phyloP scores from a whole-genome alignment of 371 early-diverging fungal species.

The Dipsacomyces acuminosporus region DNA sequence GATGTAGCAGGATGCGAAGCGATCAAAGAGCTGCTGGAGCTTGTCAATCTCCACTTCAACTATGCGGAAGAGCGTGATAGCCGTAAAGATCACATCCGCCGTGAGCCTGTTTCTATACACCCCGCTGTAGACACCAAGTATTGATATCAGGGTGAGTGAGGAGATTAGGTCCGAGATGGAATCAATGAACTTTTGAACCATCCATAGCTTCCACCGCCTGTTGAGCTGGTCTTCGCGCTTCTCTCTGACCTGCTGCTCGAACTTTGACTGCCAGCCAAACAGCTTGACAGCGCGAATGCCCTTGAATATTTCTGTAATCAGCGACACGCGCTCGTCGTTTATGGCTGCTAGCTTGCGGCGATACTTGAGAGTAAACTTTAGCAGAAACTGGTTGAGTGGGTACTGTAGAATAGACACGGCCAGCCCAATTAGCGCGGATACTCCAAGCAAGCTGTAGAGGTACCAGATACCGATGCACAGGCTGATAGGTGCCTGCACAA shows the following conservation, averaged over 20 bases:
- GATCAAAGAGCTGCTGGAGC: too few species aligned
- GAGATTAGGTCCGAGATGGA: conserved; percentile 47
- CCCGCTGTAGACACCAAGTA: conserved; percentile 63
- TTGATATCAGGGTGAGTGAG: conserved; percentile 54
- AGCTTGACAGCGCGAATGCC: conserved; percentile 77
- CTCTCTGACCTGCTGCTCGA: conserved; percentile 42
- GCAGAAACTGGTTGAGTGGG: conserved; percentile 58
- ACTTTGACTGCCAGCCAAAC: conserved; percentile 76
- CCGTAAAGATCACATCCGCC: conserved; percentile 59
- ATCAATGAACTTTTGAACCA: conserved; percentile 49
- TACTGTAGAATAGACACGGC: conserved; percentile 56
- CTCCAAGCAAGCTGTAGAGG: conserved; percentile 61
- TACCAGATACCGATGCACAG: conserved; percentile 57
- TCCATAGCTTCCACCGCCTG: conserved; percentile 51
- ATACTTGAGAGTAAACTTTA: conserved; percentile 51
- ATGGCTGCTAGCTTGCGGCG: conserved; percentile 56
- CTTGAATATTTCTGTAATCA: conserved; percentile 60
- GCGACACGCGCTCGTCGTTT: conserved; percentile 54
- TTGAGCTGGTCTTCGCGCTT: conserved; percentile 45
- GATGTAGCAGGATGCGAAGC: conserved; percentile 50
- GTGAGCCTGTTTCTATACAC: conserved; percentile 58
- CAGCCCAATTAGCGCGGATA: conserved; percentile 62
- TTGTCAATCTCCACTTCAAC: conserved; percentile 38
- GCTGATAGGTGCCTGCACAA: conserved; percentile 55
- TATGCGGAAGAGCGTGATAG: conserved; percentile 59